Evolutionary conservation across 1,284 basidiomycete species (phyloP).

Genomic region (Ganoderma lucidum): DNA sequence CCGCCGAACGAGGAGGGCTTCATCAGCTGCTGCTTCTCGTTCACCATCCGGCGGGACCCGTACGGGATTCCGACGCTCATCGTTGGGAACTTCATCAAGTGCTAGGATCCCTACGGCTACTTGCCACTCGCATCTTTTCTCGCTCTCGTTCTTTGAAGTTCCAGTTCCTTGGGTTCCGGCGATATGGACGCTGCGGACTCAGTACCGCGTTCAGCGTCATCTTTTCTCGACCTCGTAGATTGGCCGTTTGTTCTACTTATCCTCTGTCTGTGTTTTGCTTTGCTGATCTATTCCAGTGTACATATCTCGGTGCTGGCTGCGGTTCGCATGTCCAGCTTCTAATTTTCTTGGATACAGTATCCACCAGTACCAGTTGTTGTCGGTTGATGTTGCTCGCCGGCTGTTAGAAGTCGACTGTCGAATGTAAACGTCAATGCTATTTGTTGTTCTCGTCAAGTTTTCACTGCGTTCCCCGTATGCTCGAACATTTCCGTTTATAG

Average conservation of each 20-base stretch:
- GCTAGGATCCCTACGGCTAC: slow-evolving; percentile 41
- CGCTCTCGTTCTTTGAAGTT: not conserved
- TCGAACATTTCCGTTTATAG: not conserved
- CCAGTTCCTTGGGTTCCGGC: not conserved
- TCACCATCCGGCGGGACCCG: slow-evolving; percentile 92
- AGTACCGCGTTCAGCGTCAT: not conserved
- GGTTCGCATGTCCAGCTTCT: not conserved
- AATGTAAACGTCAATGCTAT: not conserved
- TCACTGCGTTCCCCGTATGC: not conserved
- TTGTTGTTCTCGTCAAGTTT: not conserved
- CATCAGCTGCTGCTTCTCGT: slow-evolving; percentile 95
- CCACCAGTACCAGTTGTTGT: not conserved
- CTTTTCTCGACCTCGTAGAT: not conserved
- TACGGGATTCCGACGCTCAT: slow-evolving; percentile 95
- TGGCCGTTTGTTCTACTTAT: not conserved
- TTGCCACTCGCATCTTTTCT: not conserved
- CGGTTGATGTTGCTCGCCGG: not conserved
- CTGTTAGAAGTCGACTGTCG: not conserved
- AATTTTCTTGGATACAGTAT: not conserved
- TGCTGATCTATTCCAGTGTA: slow-evolving; percentile 1
- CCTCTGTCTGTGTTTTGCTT: not conserved
- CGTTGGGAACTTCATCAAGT: slow-evolving; percentile 85
- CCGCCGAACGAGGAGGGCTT: slow-evolving; percentile 68
- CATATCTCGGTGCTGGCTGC: not conserved
- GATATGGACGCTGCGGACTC: not conserved